Base-by-base conservation (phyloP, 2,329 filamentous ascomycete species). In the Clarireedia monteithiana region DNA sequence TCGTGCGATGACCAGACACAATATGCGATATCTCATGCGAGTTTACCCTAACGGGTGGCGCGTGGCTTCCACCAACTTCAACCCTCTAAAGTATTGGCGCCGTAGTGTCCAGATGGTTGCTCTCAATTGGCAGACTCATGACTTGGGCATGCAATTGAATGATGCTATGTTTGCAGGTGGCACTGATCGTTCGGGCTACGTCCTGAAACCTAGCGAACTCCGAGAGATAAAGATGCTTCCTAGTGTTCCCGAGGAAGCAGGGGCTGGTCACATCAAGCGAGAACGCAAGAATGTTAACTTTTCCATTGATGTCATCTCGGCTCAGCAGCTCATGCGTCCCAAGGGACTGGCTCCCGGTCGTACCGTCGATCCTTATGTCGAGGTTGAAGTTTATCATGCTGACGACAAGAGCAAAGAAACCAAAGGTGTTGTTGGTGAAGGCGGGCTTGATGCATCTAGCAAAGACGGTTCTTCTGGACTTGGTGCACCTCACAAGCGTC, bases 41-140 rank as follows among this genome's bases (percentile, higher is more conserved):
- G 91, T 97, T 9, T 99, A 99, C 68, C 94, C 94, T 6, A 88
- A 89, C 54, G 85, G 83, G 39, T 85, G 83, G 64, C 86, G 94
- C 27, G 78, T 97, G 56, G 84, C 83, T 36, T 97, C 94, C 0
- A 89, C 87, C 64, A 99, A 99, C 73, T 97, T 96, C 67, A 91
- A 96, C 66, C 94, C 94, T 1, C 81, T 96, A 61, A 85, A 86
- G 60, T 95, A 94, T 69, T 99, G 94, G 94, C 85, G 92, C 51
- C 85, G 90, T 45, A 94, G 94, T 34, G 94, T 96, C 17, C 94
- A 99, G 72, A 97, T 99, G 92, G 91, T 88, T 14, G 94, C 94
- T 0, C 78, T 97, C 60, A 99, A 99, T 73, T 97, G 94, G 92
- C 94, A 99, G 73, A 97, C 91, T 0, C 96, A 95, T 67, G 94